phyloP scores from a whole-genome alignment of 1,284 basidiomycete genomes.

The Leccinum subspadiceum region DNA sequence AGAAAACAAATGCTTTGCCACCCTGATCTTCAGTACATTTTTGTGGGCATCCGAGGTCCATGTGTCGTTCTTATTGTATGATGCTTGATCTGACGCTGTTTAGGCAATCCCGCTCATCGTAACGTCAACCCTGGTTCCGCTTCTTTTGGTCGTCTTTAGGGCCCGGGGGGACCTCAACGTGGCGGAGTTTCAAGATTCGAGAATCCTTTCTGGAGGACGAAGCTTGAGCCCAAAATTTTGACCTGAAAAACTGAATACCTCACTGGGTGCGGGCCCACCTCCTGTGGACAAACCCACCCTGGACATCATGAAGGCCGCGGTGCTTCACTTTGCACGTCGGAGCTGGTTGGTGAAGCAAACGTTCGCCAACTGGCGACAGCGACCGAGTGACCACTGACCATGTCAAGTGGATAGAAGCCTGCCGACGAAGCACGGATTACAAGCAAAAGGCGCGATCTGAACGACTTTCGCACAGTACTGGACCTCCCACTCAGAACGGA shows the following conservation, averaged over 20 bases:
- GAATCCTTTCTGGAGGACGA: no score
- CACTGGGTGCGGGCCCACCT: constrained; percentile 2
- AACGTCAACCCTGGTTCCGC: no score
- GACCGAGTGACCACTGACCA: constrained; percentile 36
- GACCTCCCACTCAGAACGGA: constrained; percentile 2
- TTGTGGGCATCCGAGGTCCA: no score
- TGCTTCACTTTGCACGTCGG: constrained; percentile 39
- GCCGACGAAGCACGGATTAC: constrained; percentile 56
- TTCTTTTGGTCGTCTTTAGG: no score
- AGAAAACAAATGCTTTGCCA: no score
- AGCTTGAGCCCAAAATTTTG: not conserved
- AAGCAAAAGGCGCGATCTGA: constrained; percentile 46
- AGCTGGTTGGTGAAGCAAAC: constrained; percentile 29
- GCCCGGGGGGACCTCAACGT: no score
- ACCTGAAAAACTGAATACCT: constrained; percentile 5
- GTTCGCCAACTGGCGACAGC: constrained; percentile 39
- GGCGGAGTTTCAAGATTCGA: no score
- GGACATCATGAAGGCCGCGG: constrained; percentile 32
- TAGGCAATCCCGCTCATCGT: no score
- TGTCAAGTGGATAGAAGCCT: constrained; percentile 57
- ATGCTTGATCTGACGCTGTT: no score
- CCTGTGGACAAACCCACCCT: constrained; percentile 16
- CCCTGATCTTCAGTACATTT: no score
- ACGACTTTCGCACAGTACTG: constrained; percentile 35
- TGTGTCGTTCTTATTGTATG: no score